These are phyloP conservation scores for Skeletonema menzelii DNA, from an alignment of 108 stramenopile species.

Conservation along the genomic window DNA sequence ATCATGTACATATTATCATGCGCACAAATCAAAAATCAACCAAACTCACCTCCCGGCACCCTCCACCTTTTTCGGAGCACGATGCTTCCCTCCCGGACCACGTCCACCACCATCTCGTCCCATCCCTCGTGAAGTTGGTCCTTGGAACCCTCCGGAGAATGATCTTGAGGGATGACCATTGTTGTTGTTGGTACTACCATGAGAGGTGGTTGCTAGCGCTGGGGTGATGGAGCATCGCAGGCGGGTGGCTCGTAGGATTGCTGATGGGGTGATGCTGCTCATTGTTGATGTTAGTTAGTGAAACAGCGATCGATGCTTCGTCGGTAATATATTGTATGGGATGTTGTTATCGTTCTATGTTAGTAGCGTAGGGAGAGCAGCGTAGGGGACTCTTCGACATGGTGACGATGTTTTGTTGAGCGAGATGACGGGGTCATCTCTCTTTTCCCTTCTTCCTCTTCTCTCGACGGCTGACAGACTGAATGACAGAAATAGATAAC, in stretches of 20 bases:
- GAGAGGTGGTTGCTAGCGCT: not conserved
- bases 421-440: too few relatives aligned
- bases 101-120: slow-evolving; percentile 43
- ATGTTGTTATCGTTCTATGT: too few relatives aligned
- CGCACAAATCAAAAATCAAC: not conserved
- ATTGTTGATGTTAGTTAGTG: not conserved
- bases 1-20: not conserved
- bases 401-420: not conserved
- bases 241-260: not conserved
- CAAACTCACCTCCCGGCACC: not conserved
- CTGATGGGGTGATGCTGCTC: too few relatives aligned
- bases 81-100: slow-evolving; percentile 33
- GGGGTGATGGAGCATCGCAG: not conserved
- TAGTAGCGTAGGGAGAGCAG: too few relatives aligned
- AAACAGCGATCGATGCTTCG: not conserved
- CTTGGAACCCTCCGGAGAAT: slow-evolving; percentile 22
- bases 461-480: too few relatives aligned
- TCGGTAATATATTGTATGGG: not conserved
- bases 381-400: too few relatives aligned
- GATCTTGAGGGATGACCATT: not conserved
- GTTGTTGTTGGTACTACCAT: not conserved
- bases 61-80: slow-evolving; percentile 5
- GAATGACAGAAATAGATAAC: too few relatives aligned
- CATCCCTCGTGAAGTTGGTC: slow-evolving; percentile 19
- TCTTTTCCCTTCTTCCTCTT: too few relatives aligned